phyloP scores from a whole-genome alignment of 208 protist species.

The Crithidia mellificae region DNA sequence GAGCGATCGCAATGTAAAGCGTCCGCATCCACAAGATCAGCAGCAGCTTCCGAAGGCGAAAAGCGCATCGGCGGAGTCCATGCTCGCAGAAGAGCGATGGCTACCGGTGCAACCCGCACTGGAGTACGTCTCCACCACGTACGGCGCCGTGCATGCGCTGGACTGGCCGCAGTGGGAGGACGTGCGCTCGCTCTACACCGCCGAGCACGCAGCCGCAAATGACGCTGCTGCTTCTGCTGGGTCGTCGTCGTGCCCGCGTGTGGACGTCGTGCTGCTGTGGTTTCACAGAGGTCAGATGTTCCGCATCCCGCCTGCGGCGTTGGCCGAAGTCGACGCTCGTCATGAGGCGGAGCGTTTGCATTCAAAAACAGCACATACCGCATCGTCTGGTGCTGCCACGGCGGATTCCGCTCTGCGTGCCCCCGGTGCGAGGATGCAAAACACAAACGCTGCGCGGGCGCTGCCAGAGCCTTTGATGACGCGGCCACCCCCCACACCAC shows the following conservation, averaged over 20 bases:
- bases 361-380: no score
- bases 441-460: no score
- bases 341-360: no score
- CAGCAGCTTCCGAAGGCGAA: no score
- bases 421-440: no score
- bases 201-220: conserved; percentile 1
- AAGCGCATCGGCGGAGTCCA: no score
- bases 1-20: no score
- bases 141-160: conserved; percentile 22
- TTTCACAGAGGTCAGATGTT: conserved; percentile 14
- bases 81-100: conserved; percentile 1
- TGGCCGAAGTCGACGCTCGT: conserved; percentile 1
- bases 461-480: no score
- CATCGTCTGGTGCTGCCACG: no score
- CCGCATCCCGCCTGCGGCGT: conserved; percentile 13
- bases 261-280: conserved; percentile 25
- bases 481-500: no score
- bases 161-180: conserved; percentile 31
- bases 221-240: not conserved
- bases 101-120: conserved; percentile 31
- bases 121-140: conserved; percentile 22
- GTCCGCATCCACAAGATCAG: no score
- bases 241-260: conserved; percentile 1
- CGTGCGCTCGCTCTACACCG: conserved; percentile 9
- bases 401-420: no score